Conservation (phyloP, 176 grass and related monocot species). For the Coix lacrymajobi region DNA sequence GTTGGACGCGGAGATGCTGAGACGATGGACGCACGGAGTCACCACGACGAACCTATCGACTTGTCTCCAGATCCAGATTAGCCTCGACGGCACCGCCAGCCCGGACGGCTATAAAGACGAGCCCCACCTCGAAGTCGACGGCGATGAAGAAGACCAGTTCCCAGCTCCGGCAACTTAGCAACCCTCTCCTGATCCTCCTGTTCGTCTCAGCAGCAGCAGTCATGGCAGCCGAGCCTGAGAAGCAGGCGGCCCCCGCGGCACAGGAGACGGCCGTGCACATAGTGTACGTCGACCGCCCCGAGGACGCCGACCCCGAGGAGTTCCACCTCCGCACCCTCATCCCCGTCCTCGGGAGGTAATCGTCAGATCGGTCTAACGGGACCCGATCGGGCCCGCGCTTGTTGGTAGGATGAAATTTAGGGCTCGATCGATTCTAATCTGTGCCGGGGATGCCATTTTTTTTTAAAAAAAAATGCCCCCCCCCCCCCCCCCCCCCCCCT, state of each 20-base stretch:
- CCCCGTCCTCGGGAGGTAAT: slow-evolving; percentile 69
- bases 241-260: not conserved
- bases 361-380: not conserved
- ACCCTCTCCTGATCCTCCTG: slow-evolving; percentile 6
- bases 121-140: not conserved
- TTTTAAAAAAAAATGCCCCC: not conserved
- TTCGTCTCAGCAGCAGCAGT: slow-evolving; percentile 27
- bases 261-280: slow-evolving; percentile 69
- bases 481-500: no score
- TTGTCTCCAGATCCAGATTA: not conserved
- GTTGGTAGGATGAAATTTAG: not conserved
- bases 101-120: slow-evolving; percentile 11
- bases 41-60: not conserved
- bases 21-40: not conserved
- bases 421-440: not conserved
- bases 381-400: not conserved
- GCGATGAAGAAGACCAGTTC: slow-evolving; percentile 32
- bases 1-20: slow-evolving; percentile 2
- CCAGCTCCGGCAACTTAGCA: not conserved
- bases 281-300: slow-evolving; percentile 72
- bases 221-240: slow-evolving; percentile 43
- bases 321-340: slow-evolving; percentile 80
- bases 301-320: slow-evolving; percentile 63
- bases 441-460: not conserved
- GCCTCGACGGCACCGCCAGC: not conserved